A percentile compares a stretch with the other conserved stretches of the same genome.
phyloP scores from a whole-genome alignment of 2,329 filamentous ascomycete species.

The Aquanectria penicillioides region DNA sequence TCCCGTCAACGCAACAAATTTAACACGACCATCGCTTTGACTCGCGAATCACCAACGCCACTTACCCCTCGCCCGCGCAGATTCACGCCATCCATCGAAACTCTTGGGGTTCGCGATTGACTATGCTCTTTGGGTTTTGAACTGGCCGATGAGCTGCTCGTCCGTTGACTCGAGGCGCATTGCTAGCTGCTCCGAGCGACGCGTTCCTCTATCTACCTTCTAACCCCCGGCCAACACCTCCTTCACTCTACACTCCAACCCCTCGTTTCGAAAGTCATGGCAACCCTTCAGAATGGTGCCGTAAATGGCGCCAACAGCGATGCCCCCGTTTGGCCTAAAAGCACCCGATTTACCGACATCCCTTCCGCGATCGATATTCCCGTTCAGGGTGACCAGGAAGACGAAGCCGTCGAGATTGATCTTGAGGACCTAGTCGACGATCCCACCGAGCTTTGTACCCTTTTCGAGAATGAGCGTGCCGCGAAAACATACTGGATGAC shows the following conservation, averaged over 20 bases:
- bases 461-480: conserved; percentile 93
- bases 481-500: conserved; percentile 97
- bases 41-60: conserved; percentile 19
- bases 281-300: conserved; percentile 54
- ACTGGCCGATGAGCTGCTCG: conserved; percentile 42
- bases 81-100: background rate
- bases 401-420: conserved; percentile 89
- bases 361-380: conserved; percentile 74
- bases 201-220: conserved; percentile 40
- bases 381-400: conserved; percentile 71
- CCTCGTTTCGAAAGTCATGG: conserved; percentile 46
- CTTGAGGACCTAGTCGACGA: conserved; percentile 92
- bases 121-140: conserved; percentile 39
- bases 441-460: conserved; percentile 91
- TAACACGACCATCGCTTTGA: conserved; percentile 32
- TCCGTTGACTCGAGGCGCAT: conserved; percentile 44
- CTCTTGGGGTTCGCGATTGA: conserved; percentile 29
- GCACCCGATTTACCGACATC: conserved; percentile 72
- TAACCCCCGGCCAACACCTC: conserved; percentile 23
- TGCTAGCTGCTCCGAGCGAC: conserved; percentile 42
- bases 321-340: conserved; percentile 49
- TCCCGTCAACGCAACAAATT: conserved; percentile 34
- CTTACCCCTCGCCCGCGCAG: conserved; percentile 16
- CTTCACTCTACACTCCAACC: conserved; percentile 15
- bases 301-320: conserved; percentile 57